Evolutionary conservation across 345 rosid genomes (phyloP), one percentile per base, ranked within the genome.

Genomic region (Sapria himalayana): DNA sequence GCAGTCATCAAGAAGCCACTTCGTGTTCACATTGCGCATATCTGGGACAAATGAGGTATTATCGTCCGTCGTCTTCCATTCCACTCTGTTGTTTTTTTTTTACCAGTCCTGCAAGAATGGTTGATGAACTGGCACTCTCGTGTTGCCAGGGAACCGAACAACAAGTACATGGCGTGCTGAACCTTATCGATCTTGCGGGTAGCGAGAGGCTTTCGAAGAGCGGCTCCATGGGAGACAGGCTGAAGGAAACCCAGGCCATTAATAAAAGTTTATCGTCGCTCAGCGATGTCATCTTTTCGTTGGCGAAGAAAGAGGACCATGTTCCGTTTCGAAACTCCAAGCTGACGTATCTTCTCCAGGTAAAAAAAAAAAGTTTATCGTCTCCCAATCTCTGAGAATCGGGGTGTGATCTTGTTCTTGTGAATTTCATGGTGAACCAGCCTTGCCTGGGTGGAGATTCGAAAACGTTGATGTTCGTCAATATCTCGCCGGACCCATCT

Each of bases 361-460:
- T 84, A 58, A 44, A 27, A 18, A 29, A 6, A 10, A 15, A 32
- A 13, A 10, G 7, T 32, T n/a, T n/a, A n/a, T n/a, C n/a, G n/a
- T n/a, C n/a, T n/a, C n/a, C n/a, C n/a, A n/a, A n/a, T n/a, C n/a
- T n/a, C n/a, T n/a, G n/a, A n/a, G n/a, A n/a, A n/a, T n/a, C n/a
- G n/a, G n/a, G n/a, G n/a, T n/a, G n/a, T 29, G 8, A 9, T 33
- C 57, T 58, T 24, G 54, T 56, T 4, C 29, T 53, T 25, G 49
- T 33, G 33, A 4, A 32, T 50, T 41, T 31, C 33, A 15, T 53
- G 47, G 37, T 50, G 10, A 16, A 57, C 18, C 95, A 84, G 95
- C 95, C 99, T 29, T 91, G 99, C 57, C 65, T 91, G 22, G 95
- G 99, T 0, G 99, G 99, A 15, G 99, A 91, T 46, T 74, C 99